A percentile compares a stretch with the other conserved stretches of the same genome.
phyloP scores from a whole-genome alignment of 148 eudicot species.

The Silene latifolia region DNA sequence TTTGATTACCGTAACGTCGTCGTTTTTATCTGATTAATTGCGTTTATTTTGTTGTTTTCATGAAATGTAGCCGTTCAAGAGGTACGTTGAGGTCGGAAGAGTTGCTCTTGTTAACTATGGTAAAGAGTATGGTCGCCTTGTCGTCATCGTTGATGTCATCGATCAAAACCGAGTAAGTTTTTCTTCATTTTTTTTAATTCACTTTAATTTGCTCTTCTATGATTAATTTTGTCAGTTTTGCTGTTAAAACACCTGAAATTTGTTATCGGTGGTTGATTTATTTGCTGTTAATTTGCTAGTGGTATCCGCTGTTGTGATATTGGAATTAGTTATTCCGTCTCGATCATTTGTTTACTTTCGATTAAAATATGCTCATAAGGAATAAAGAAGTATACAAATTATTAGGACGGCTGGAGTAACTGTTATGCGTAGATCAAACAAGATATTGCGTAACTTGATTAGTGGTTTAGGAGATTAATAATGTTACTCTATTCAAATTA shows the following conservation, averaged over 20 bases:
- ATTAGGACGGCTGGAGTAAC: no score
- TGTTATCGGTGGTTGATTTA: no score
- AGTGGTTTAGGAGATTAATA: neutral
- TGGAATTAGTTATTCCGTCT: no score
- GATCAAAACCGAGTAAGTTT: slow-evolving; percentile 47
- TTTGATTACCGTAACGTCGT: neutral
- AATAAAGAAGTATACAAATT: no score
- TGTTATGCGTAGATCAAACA: neutral
- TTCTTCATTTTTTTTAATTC: neutral
- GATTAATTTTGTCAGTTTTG: no score
- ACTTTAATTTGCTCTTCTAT: neutral
- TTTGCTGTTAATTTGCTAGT: no score
- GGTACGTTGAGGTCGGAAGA: slow-evolving; percentile 53
- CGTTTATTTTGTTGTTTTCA: neutral
- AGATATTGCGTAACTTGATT: neutral
- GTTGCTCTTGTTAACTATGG: slow-evolving; percentile 47
- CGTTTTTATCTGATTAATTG: neutral
- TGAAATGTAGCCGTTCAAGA: slow-evolving; percentile 49
- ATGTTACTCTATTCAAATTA: neutral
- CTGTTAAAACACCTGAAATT: no score
- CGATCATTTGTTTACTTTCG: no score
- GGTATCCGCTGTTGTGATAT: no score
- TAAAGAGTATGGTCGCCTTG: slow-evolving; percentile 46
- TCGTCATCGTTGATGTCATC: slow-evolving; percentile 48
- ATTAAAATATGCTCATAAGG: no score